Conservation (phyloP, 1,139 yeast genomes). For the Maudiozyma humilis region DNA sequence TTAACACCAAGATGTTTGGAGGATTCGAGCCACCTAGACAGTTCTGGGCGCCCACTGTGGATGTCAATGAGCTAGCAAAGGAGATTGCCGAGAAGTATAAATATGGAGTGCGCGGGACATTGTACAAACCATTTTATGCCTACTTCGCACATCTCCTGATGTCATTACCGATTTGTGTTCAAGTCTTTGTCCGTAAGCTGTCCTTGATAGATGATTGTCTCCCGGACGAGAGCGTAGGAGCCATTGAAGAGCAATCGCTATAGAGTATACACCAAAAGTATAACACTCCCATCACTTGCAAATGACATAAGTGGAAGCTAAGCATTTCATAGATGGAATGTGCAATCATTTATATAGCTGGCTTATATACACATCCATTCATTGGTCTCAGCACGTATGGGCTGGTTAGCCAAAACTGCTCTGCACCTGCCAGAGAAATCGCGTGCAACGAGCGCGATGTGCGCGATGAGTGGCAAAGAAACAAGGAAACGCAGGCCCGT, state of each 20-base stretch:
- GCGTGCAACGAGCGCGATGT: background rate
- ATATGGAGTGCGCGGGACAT: constrained; percentile 44
- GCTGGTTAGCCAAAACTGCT: no score
- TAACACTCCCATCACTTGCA: no score
- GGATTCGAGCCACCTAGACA: constrained; percentile 52
- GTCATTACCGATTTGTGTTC: constrained; percentile 44
- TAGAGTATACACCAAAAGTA: no score
- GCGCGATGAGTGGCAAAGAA: background rate
- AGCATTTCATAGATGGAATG: no score
- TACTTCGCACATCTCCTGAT: constrained; percentile 47
- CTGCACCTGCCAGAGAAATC: background rate
- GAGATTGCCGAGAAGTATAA: constrained; percentile 37
- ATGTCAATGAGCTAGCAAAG: constrained; percentile 37
- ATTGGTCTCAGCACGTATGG: no score
- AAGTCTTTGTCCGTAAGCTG: constrained; percentile 40
- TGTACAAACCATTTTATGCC: constrained; percentile 55
- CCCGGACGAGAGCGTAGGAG: constrained; percentile 21
- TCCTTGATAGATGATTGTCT: constrained; percentile 28
- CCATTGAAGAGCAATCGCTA: no score
- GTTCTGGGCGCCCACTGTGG: constrained; percentile 58
- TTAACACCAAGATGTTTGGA: constrained; percentile 52
- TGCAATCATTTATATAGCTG: no score
- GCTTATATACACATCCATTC: no score
- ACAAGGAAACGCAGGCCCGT: background rate
- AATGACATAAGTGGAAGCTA: no score